A percentile compares a stretch with the other conserved stretches of the same genome.
Conservation (phyloP, 2,329 filamentous ascomycete species). For the Epicoccum sorghinum region DNA sequence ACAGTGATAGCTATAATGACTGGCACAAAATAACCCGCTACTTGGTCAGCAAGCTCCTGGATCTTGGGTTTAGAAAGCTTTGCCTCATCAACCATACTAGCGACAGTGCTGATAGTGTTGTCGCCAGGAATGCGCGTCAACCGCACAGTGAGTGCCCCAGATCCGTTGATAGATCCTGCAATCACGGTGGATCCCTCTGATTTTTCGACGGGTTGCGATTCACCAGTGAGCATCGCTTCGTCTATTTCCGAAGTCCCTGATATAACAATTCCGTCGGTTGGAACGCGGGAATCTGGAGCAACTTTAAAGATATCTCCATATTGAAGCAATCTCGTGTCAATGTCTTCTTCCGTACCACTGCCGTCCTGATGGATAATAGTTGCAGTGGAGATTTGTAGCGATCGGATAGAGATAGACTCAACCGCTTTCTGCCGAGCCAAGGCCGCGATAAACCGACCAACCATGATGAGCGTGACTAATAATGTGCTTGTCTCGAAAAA, state of each 20-base stretch:
- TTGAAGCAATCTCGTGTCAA: constrained; percentile 72
- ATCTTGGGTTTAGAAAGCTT: constrained; percentile 70
- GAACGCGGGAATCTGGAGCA: constrained; percentile 62
- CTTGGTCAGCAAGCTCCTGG: constrained; percentile 70
- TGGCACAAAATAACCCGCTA: constrained; percentile 74
- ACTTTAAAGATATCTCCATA: constrained; percentile 72
- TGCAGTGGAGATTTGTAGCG: constrained; percentile 65
- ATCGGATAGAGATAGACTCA: constrained; percentile 57
- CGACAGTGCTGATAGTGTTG: constrained; percentile 75
- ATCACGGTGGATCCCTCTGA: constrained; percentile 59
- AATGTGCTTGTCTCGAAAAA: constrained; percentile 64
- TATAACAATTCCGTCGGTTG: constrained; percentile 73
- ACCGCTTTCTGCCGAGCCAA: constrained; percentile 57
- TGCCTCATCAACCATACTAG: constrained; percentile 73
- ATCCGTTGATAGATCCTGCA: constrained; percentile 67
- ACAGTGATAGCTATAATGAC: constrained; percentile 64
- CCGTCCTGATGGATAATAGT: constrained; percentile 50
- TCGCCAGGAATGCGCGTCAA: constrained; percentile 68
- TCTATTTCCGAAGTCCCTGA: constrained; percentile 69
- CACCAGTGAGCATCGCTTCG: constrained; percentile 80
- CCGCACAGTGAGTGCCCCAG: constrained; percentile 56
- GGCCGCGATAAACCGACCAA: constrained; percentile 57
- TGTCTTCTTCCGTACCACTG: constrained; percentile 51
- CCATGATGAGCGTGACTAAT: constrained; percentile 60
- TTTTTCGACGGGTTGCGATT: constrained; percentile 67